These are phyloP conservation scores for Talaromyces stipitatus DNA, from an alignment of 495 filamentous ascomycete species.

Conservation along the genomic window DNA sequence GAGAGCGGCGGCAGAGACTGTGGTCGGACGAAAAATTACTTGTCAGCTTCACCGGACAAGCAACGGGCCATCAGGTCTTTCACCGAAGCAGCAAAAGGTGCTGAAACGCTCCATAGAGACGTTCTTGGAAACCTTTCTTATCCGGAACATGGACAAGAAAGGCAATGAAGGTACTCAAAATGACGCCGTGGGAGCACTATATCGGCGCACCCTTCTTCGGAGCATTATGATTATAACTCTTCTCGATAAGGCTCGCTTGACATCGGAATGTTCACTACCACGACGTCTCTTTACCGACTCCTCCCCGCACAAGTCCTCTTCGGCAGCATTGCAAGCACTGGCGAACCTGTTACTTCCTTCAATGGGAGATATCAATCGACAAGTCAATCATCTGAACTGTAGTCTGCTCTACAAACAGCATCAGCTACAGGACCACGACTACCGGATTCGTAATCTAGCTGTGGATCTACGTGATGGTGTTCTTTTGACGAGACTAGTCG, in stretches of 20 bases:
- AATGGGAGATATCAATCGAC: slow-evolving; percentile 48
- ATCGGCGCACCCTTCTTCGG: slow-evolving; percentile 50
- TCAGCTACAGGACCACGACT: slow-evolving; percentile 52
- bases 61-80: neutral
- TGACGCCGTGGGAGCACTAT: slow-evolving; percentile 28
- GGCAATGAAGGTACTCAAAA: neutral
- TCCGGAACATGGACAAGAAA: slow-evolving; percentile 50
- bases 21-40: slow-evolving; percentile 49
- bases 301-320: slow-evolving; percentile 51
- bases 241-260: slow-evolving; percentile 42
- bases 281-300: slow-evolving; percentile 36
- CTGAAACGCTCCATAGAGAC: slow-evolving; percentile 36
- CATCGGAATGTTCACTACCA: slow-evolving; percentile 19
- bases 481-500: slow-evolving; percentile 50
- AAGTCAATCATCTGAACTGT: slow-evolving; percentile 50
- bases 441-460: slow-evolving; percentile 52
- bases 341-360: slow-evolving; percentile 49
- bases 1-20: slow-evolving; percentile 48
- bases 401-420: slow-evolving; percentile 45
- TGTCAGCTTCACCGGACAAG: slow-evolving; percentile 1
- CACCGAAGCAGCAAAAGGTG: slow-evolving; percentile 12
- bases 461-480: slow-evolving; percentile 60
- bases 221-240: slow-evolving; percentile 56
- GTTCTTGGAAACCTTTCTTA: slow-evolving; percentile 51
- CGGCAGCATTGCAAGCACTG: slow-evolving; percentile 44